phyloP scores from a whole-genome alignment of 345 rosid species.

The Nephelium lappaceum region DNA sequence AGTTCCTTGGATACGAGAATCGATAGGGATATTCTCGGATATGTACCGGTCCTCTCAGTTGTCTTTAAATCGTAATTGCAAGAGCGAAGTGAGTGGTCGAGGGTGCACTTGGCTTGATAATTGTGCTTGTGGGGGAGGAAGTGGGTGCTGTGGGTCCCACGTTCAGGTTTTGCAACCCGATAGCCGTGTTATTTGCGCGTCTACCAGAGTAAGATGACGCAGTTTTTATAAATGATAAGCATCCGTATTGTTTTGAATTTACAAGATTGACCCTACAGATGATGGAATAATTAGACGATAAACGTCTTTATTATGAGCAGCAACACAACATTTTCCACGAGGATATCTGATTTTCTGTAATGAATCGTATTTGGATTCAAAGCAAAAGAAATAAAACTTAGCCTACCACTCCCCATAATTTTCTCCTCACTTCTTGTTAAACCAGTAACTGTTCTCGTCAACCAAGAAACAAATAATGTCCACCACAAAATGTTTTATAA shows the following conservation, averaged over 20 bases:
- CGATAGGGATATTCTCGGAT: background rate
- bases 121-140: background rate
- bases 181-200: slow-evolving; percentile 36
- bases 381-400: no score
- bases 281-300: background rate
- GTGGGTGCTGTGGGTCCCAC: slow-evolving; percentile 10
- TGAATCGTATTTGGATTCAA: no score
- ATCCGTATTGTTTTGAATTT: background rate
- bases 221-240: background rate
- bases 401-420: no score
- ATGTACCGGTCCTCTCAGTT: background rate
- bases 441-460: background rate
- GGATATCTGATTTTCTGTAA: no score
- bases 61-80: background rate
- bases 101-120: background rate
- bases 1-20: background rate
- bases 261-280: background rate
- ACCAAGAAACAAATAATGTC: background rate
- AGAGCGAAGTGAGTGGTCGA: background rate
- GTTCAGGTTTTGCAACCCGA: background rate
- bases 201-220: slow-evolving; percentile 9
- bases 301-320: no score
- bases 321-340: no score
- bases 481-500: background rate
- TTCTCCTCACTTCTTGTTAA: background rate